Conservation (phyloP, 306 rosid genomes). For the Neltuma alba region DNA sequence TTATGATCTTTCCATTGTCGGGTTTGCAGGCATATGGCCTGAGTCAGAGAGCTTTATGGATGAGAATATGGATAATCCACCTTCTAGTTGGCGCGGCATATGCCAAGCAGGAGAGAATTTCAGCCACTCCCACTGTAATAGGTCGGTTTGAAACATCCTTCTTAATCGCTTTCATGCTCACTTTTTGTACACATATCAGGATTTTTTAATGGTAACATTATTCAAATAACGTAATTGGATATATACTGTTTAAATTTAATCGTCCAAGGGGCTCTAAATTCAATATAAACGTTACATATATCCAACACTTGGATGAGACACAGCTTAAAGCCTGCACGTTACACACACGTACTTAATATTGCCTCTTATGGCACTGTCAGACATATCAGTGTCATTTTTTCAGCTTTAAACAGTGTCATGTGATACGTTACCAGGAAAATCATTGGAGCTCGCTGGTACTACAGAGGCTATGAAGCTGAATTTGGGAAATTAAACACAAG, state of each 20-base stretch:
- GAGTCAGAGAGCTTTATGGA: slow-evolving; percentile 66
- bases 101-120: slow-evolving; percentile 65
- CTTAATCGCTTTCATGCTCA: background rate
- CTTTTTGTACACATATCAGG: background rate
- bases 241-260: background rate
- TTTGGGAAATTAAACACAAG: slow-evolving; percentile 52
- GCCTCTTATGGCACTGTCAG: no score
- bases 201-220: background rate
- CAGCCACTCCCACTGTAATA: slow-evolving; percentile 52
- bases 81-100: slow-evolving; percentile 59
- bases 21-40: slow-evolving; percentile 61
- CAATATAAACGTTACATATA: background rate
- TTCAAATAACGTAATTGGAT: background rate
- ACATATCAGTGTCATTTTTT: background rate
- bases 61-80: slow-evolving; percentile 53
- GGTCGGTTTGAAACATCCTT: slow-evolving; percentile 33
- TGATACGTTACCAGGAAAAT: slow-evolving; percentile 54
- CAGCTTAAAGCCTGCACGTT: background rate
- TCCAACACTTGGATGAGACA: background rate
- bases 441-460: slow-evolving; percentile 72
- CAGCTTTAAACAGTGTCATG: background rate
- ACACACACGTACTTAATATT: background rate
- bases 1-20: slow-evolving; percentile 9
- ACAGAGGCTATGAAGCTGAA: slow-evolving; percentile 72
- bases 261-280: background rate